Conservation (phyloP, 2,329 filamentous ascomycete species). For the Nannizziopsis arthrosporioides region DNA sequence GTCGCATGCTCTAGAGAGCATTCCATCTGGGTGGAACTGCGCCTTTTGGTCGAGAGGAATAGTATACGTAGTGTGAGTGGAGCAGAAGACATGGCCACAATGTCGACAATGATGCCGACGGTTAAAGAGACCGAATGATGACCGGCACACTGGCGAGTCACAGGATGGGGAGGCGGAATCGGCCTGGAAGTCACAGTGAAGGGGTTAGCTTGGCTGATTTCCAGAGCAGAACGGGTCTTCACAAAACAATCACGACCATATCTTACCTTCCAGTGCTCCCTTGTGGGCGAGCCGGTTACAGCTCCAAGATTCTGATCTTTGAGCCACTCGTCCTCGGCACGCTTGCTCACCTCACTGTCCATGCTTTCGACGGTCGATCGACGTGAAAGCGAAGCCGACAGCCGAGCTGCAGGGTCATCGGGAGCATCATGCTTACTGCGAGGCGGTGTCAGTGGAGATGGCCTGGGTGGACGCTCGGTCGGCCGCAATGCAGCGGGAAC, state of each 20-base stretch:
- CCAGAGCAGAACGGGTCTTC: too few species aligned
- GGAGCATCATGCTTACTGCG: conserved; percentile 46
- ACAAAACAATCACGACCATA: not conserved
- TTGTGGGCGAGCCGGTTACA: conserved; percentile 48
- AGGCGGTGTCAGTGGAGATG: conserved; percentile 38
- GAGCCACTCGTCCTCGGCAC: conserved; percentile 43
- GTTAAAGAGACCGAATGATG: conserved; percentile 49
- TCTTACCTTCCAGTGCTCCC: conserved; percentile 56
- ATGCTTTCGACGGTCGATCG: conserved; percentile 33
- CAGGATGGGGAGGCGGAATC: conserved; percentile 47
- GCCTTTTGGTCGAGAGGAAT: conserved; percentile 54
- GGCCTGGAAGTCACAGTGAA: conserved; percentile 33
- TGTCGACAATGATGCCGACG: conserved; percentile 57
- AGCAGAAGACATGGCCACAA: conserved; percentile 55
- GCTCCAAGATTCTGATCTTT: conserved; percentile 43
- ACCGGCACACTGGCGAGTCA: conserved; percentile 47
- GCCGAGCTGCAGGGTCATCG: conserved; percentile 34
- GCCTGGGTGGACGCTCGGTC: conserved; percentile 42
- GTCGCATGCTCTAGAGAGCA: conserved; percentile 47
- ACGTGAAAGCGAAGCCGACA: conserved; percentile 24
- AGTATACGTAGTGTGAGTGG: conserved; percentile 44
- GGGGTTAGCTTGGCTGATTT: not conserved
- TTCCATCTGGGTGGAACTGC: conserved; percentile 49
- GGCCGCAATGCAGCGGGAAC: conserved; percentile 52
- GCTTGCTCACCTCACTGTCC: conserved; percentile 34